Base-by-base conservation (phyloP, 768 basidiomycete genomes). In the Coprinopsis sp. region DNA sequence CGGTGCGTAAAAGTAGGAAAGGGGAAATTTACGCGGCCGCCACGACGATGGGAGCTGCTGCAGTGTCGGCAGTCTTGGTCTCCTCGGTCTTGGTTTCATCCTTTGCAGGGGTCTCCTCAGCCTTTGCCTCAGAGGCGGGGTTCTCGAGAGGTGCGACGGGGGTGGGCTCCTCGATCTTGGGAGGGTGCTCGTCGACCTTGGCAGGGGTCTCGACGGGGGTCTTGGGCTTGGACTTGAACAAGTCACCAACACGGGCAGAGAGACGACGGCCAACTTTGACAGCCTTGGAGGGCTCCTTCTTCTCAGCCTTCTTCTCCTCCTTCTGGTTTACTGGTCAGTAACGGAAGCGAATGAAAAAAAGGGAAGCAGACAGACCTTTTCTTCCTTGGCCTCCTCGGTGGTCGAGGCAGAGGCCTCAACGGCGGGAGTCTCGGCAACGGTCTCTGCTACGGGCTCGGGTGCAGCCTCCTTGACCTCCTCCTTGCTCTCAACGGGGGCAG, bases 171-270 rank as follows among this genome's bases (percentile, higher is more conserved):
- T 91, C 91, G 55, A 93, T 87, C 74, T 83, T 82, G 54, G 91
- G 91, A 30, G 91, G 89, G 64, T 89, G 75, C 72, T 91, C 88
- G 52, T 91, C 85, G 47, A 92, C 87, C 76, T 91, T 92, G 37
- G 88, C 74, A 46, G 90, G 80, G 5, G 82, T 61, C 10, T 74
- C 60, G 28, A 81, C 77, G 60, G 87, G 84, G 12, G 68, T 55
- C 69, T 81, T 87, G 61, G 74, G 70, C 72, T 77, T 87, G 46
- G 75, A 39, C 75, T 84, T 91, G 81, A 94, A 89, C 66, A 94
- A 77, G 44, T 85, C 86, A 44, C 76, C 77, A 33, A 95, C 81
- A 18, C 89, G 88, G 21, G 85, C 77, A 34, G 92, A 94, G 50
- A 95, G 69, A 52, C 91, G 89, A 53, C 91, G 90, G 46, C 78